Conservation (phyloP, 345 rosid genomes). For the Clarkia xantiana region DNA sequence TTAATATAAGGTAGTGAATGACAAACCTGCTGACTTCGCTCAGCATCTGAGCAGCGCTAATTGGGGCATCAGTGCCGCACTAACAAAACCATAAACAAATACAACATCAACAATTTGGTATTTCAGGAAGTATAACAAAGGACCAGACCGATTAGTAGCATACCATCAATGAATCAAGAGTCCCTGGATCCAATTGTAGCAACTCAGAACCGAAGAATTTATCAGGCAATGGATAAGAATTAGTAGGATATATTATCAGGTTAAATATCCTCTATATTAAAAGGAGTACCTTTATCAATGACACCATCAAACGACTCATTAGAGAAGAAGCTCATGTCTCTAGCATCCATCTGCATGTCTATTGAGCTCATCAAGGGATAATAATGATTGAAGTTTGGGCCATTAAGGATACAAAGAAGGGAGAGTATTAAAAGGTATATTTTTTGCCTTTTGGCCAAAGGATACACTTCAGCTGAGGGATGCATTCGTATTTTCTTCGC, state of each 20-base stretch:
- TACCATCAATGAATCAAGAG: conserved; percentile 99
- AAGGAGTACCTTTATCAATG: conserved; percentile 64
- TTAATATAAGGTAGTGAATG: neutral
- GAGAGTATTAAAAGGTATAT: too few relatives aligned
- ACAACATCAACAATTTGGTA: conserved; percentile 6
- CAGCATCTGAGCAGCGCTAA: conserved; percentile 70
- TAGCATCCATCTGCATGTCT: conserved; percentile 90
- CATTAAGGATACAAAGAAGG: neutral
- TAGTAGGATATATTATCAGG: conserved; percentile 8
- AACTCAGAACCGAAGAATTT: conserved; percentile 8
- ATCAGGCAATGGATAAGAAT: conserved; percentile 15
- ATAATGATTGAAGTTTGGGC: neutral
- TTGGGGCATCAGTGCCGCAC: conserved; percentile 78
- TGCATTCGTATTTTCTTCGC: conserved; percentile 46
- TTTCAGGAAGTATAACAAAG: conserved; percentile 6
- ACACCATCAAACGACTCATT: conserved; percentile 61
- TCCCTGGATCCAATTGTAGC: conserved; percentile 32
- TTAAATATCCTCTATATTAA: neutral
- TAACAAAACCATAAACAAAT: conserved; percentile 19
- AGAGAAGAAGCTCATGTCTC: conserved; percentile 73
- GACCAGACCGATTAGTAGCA: conserved; percentile 13
- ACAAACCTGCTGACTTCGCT: conserved; percentile 93
- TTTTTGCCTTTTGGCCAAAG: conserved; percentile 13
- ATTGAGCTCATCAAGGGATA: conserved; percentile 20
- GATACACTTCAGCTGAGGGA: conserved; percentile 84